Evolutionary conservation across 2,329 filamentous ascomycete genomes (phyloP).

Genomic region (Cladosporium sphaerospermum): DNA sequence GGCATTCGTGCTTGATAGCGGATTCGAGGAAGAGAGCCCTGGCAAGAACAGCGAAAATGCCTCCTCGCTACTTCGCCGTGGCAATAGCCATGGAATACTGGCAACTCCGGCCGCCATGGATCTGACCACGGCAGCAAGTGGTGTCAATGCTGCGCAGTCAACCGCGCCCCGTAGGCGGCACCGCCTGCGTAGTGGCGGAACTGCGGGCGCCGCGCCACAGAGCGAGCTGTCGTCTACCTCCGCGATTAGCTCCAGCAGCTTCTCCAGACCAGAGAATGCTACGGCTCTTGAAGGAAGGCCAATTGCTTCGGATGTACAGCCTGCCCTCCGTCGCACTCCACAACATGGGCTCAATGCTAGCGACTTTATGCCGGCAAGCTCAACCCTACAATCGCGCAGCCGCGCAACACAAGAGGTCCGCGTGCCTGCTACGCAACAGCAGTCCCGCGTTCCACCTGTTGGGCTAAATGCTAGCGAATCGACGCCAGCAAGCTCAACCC

Average conservation of each 20-base stretch:
- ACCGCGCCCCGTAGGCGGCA: background rate
- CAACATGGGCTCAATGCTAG: background rate
- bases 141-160: background rate
- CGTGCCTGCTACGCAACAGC: background rate
- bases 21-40: too few relatives aligned
- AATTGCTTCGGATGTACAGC: background rate
- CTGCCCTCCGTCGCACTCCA: background rate
- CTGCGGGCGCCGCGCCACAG: conserved; percentile 1
- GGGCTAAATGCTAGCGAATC: too few relatives aligned
- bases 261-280: background rate
- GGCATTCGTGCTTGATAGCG: too few relatives aligned
- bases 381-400: background rate
- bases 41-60: background rate
- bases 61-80: background rate
- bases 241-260: conserved; percentile 18
- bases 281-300: conserved; percentile 9
- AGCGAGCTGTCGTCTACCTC: conserved; percentile 22
- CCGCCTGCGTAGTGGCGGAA: conserved; percentile 2
- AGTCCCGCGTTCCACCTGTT: background rate
- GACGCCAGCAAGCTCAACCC: background rate
- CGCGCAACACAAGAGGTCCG: background rate
- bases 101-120: background rate
- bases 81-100: background rate
- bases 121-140: background rate
- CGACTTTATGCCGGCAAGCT: background rate